phyloP scores from a whole-genome alignment of 306 rosid species.

The Medicago truncatula region MtrunA17r5.0-ANR NC_053045.1:43528501-43529000 shows the following conservation, averaged over 20 bases:
- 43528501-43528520: not conserved
- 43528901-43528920: not conserved
- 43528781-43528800: not conserved
- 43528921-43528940: not conserved
- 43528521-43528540: not conserved
- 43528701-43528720: not conserved
- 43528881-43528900: not conserved
- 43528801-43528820: not conserved
- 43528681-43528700: no score
- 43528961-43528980: not conserved
- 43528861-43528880: not conserved
- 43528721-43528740: not conserved
- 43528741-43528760: not conserved
- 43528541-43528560: not conserved
- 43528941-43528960: not conserved
- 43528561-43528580: not conserved
- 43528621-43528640: no score
- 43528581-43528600: not conserved
- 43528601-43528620: not conserved
- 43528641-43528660: not conserved
- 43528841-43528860: no score
- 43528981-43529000: constrained; percentile 23
- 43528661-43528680: not conserved
- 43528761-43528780: not conserved
- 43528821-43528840: no score